Evolutionary conservation across 495 filamentous ascomycete species (phyloP), one percentile per base, ranked within the genome.

Genomic region (Rusavskia elegans): DNA sequence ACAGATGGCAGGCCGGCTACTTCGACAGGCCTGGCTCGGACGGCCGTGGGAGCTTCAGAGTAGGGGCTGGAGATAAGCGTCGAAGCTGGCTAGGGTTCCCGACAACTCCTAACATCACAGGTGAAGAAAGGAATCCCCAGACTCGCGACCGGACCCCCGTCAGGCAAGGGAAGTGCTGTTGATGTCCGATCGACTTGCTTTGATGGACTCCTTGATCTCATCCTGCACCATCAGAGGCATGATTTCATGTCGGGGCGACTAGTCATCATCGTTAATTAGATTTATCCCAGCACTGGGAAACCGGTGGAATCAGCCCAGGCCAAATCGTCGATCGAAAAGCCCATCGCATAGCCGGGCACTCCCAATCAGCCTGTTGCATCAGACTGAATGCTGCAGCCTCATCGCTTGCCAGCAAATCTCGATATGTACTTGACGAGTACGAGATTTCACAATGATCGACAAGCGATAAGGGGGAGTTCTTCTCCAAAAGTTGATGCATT

Each of bases 11-110:
- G 48, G 48, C 45, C 25, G 60, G 55, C 21, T 52, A 64, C 49
- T 55, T 56, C 42, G 63, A 61, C 27, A 37, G 51, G 21, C 61
- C 59, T 13, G 61, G 55, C 38, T 37, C 57, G 10, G 68, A 70
- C 49, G 63, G 62, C 5, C 63, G 57, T 40, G 73, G 71, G 0
- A 75, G 71, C 52, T 75, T 77, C 45, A 62, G 72, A 1, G 50
- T 75, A 2, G 70, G 71, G 1, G 50, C 61, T 53, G 66, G 65
- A 5, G 71, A 73, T 57, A 76, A 75, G 61, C 56, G 73, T 40
- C 62, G 69, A 46, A 77, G 73, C 53, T 77, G 74, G 74, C 53
- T 77, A n/a, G 71, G 71, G 5, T 65, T 76, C 51, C 65, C 59
- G 19, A 55, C 59, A 23, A 55, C 72, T 21, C 64, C 72, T n/a